These are phyloP conservation scores for Albizia julibrissin DNA, from an alignment of 306 rosid species.

Conservation along the genomic window DNA sequence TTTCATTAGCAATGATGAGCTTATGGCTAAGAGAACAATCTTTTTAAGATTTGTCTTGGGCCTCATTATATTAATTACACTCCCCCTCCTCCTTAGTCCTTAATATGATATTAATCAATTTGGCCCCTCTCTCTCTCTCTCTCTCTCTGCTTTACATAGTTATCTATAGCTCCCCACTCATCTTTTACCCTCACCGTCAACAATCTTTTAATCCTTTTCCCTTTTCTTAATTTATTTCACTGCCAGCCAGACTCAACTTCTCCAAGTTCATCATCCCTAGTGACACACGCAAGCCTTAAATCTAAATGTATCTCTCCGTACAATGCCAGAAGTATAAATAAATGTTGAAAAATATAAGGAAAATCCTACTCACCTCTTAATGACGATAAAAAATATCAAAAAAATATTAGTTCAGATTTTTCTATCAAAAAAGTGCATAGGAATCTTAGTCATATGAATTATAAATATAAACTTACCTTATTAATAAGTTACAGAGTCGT, in stretches of 20 bases:
- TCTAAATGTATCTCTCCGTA: too few relatives aligned
- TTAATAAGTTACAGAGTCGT: too few relatives aligned
- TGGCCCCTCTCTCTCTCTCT: background rate
- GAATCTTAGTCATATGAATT: fast-evolving
- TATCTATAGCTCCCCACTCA: background rate
- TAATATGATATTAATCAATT: background rate
- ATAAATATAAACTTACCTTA: too few relatives aligned
- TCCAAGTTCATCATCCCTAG: slow-evolving; percentile 4
- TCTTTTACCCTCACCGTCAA: slow-evolving; percentile 26
- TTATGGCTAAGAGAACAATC: slow-evolving; percentile 38
- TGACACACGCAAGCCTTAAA: too few relatives aligned
- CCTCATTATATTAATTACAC: background rate
- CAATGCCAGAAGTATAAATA: too few relatives aligned
- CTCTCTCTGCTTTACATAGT: slow-evolving; percentile 10
- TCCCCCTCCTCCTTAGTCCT: background rate
- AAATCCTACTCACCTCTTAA: too few relatives aligned
- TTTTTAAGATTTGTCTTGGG: slow-evolving; percentile 32
- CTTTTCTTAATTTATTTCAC: slow-evolving; percentile 47
- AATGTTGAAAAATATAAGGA: too few relatives aligned
- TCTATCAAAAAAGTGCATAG: too few relatives aligned
- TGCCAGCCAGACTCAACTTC: slow-evolving; percentile 35
- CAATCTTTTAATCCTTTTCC: slow-evolving; percentile 36
- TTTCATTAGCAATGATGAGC: slow-evolving; percentile 63
- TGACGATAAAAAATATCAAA: too few relatives aligned
- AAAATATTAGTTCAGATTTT: too few relatives aligned